Percentiles rank a stretch among this genome's conserved stretches.
phyloP scores from a whole-genome alignment of 2,329 filamentous ascomycete genomes.

The Diaporthe sp. region DNA sequence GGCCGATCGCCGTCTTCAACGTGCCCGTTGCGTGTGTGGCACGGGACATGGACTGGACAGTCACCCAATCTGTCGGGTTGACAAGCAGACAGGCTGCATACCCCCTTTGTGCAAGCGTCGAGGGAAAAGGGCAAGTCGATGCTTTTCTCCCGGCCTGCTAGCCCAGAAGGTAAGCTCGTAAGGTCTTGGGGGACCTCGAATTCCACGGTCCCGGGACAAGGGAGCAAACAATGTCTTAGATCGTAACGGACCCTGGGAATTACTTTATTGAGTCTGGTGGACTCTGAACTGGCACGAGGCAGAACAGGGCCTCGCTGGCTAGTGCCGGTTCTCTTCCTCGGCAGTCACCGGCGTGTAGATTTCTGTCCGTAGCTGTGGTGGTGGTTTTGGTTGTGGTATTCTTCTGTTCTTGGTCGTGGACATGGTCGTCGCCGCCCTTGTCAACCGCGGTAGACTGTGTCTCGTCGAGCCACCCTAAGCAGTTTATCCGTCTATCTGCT shows the following conservation, averaged over 20 bases:
- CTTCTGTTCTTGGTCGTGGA: not conserved
- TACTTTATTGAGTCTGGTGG: not conserved
- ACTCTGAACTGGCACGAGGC: not conserved
- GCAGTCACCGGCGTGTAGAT: conserved; percentile 12
- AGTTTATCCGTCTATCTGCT: conserved; percentile 22
- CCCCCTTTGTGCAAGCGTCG: not conserved
- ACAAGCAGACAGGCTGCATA: conserved; percentile 1
- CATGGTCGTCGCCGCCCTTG: not conserved
- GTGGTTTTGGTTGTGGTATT: not conserved
- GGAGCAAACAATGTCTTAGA: conserved; percentile 12
- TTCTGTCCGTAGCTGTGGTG: not conserved
- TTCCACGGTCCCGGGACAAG: conserved; percentile 4
- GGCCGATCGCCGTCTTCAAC: not conserved
- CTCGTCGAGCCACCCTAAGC: not conserved
- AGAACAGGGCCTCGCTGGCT: not conserved
- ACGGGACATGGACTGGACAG: conserved; percentile 4
- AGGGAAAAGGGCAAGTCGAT: not conserved
- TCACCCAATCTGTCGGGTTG: conserved; percentile 22
- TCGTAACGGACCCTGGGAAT: conserved; percentile 1
- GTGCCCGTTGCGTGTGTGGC: conserved; percentile 8
- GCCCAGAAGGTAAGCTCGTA: not conserved
- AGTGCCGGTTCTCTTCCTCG: not conserved
- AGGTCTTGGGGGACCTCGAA: not conserved
- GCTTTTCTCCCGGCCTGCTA: conserved; percentile 26
- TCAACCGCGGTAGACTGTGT: not conserved